These are phyloP conservation scores for Huntiella abstrusa DNA, from an alignment of 2,329 filamentous ascomycete genomes.

Conservation along the genomic window DNA sequence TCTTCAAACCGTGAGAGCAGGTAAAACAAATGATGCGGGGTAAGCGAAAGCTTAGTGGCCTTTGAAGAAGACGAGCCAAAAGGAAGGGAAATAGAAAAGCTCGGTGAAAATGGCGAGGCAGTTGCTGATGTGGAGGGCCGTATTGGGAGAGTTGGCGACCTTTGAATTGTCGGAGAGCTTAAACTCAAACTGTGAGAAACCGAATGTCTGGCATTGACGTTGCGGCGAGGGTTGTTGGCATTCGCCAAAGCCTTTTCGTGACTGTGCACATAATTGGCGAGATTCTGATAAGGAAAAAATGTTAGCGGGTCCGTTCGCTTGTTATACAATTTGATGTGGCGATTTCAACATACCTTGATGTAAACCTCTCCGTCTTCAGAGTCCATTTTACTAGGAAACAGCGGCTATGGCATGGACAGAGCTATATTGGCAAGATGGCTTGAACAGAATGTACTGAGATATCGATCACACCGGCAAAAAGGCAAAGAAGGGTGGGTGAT, in stretches of 20 bases:
- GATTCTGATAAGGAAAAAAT: conserved; percentile 43
- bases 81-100: conserved; percentile 69
- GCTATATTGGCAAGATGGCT: conserved; percentile 5
- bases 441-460: neutral
- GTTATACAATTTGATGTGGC: no score
- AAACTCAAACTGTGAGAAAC: conserved; percentile 42
- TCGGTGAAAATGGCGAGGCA: conserved; percentile 58
- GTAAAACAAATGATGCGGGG: conserved; percentile 92
- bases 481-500: conserved; percentile 1
- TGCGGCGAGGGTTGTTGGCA: conserved; percentile 69
- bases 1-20: conserved; percentile 91
- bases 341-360: conserved; percentile 46
- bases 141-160: conserved; percentile 38
- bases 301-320: no score
- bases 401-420: conserved; percentile 12
- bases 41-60: conserved; percentile 78
- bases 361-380: conserved; percentile 81
- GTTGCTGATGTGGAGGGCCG: conserved; percentile 48
- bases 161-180: conserved; percentile 30
- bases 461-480: conserved; percentile 3
- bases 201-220: conserved; percentile 49
- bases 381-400: conserved; percentile 42
- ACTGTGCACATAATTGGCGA: conserved; percentile 87
- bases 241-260: conserved; percentile 96
- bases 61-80: conserved; percentile 76